phyloP scores from a whole-genome alignment of 139 green algal species.

The Auxenochlorella pyrenoidosa region DNA sequence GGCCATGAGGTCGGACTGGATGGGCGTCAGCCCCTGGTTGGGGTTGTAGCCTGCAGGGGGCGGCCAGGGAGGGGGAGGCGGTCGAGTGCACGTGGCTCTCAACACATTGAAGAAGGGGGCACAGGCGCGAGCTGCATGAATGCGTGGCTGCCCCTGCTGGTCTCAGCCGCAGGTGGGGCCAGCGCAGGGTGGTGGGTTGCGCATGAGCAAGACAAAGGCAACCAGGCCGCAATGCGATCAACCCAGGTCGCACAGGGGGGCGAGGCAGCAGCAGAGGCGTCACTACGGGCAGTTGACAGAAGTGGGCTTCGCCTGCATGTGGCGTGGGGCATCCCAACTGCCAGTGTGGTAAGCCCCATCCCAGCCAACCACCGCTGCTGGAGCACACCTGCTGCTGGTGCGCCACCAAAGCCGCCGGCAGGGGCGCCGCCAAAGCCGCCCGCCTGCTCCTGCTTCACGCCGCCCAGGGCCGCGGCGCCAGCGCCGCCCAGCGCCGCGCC shows the following conservation, averaged over 20 bases:
- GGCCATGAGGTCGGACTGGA: slow-evolving; percentile 42
- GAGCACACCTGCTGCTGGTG: slow-evolving; percentile 1
- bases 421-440: background rate
- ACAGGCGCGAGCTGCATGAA: too few relatives aligned
- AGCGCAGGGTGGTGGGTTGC: background rate
- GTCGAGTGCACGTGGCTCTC: too few relatives aligned
- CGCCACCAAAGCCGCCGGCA: slow-evolving; percentile 10
- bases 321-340: background rate
- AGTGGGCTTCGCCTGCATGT: background rate
- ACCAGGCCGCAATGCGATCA: too few relatives aligned
- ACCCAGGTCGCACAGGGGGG: too few relatives aligned
- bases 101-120: too few relatives aligned
- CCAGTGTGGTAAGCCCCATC: background rate
- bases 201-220: too few relatives aligned
- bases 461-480: background rate
- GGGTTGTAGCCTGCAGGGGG: slow-evolving; percentile 33
- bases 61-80: background rate
- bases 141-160: too few relatives aligned
- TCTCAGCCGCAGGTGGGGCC: background rate
- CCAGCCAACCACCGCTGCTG: background rate
- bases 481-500: slow-evolving; percentile 4
- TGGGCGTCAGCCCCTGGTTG: slow-evolving; percentile 38
- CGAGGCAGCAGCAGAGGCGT: too few relatives aligned
- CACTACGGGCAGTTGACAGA: background rate
- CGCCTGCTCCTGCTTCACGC: background rate